Evolutionary conservation across 371 early-diverging fungal species (phyloP), one percentile per base, ranked within the genome.

Genomic region (Funneliformis caledonium): DNA sequence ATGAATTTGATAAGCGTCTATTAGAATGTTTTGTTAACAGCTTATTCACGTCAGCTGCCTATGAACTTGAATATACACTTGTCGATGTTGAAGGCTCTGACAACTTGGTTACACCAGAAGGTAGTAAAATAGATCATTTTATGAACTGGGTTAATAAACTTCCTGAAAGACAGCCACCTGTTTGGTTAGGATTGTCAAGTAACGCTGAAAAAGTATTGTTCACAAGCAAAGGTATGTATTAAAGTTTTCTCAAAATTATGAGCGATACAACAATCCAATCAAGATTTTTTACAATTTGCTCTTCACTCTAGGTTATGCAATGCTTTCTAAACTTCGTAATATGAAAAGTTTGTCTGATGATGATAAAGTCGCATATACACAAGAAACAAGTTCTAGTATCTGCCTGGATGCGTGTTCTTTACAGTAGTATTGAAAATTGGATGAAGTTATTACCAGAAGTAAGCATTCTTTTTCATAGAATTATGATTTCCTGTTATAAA

Each of bases 161-260:
- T 76, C 97, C 98, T 8, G 97, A 97, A 56, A 92, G 92, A 80
- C 96, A 98, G 85, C 97, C 98, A 16, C 99, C 99, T 26, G 91
- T 94, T 19, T 99, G 99, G 99, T 89, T 99, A 69, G 98, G 99
- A 14, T 89, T 99, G 65, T 97, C 98, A n/a, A 84, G 89, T 19
- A 96, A 96, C 82, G 98, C 99, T 16, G 99, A 99, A 84, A 93
- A 91, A 73, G 93, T 97, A 33, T 88, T 99, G 45, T 89, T 96
- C 79, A 93, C 94, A 14, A 86, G 89, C 59, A 91, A 92, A 85
- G 93, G 93, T 85, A 82, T 76, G 1, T 67, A n/a, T 67, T 74
- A 11, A 19, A n/a, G 12, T 67, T 60, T 64, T 22, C 19, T 33
- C 2, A 26, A 43, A 2, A n/a, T 52, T 42, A 22, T 37, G 5